Conservation (phyloP, 2,329 filamentous ascomycete genomes). For the Arthroderma sp. region DNA sequence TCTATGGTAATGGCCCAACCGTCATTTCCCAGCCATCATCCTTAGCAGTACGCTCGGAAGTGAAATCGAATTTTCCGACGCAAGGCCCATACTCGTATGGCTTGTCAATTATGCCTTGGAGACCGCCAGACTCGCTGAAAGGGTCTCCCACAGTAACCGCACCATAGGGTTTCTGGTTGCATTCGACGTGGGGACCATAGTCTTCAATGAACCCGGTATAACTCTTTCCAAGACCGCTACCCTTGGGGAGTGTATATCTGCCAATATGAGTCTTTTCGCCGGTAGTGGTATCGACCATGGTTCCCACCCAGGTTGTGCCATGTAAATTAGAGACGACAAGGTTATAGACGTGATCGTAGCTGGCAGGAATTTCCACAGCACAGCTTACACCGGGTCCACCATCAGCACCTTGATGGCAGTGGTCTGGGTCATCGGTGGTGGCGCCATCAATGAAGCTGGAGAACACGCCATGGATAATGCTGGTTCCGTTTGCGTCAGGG, state of each 20-base stretch:
- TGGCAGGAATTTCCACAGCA: too few relatives aligned
- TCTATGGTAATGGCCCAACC: too few relatives aligned
- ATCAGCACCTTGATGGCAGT: slow-evolving; percentile 19
- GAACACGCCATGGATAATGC: slow-evolving; percentile 20
- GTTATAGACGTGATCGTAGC: too few relatives aligned
- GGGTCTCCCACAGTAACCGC: not conserved
- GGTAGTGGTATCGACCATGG: slow-evolving; percentile 14
- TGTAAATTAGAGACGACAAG: slow-evolving; percentile 8
- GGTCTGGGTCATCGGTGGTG: slow-evolving; percentile 11
- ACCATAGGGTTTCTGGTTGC: not conserved
- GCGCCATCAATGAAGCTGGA: slow-evolving; percentile 19
- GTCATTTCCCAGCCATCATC: too few relatives aligned
- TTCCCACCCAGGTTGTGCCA: slow-evolving; percentile 17
- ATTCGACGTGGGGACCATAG: slow-evolving; percentile 7
- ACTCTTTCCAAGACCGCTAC: slow-evolving; percentile 10
- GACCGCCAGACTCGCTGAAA: not conserved
- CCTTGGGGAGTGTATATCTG: slow-evolving; percentile 16
- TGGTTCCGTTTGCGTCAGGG: slow-evolving; percentile 7
- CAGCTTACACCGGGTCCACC: slow-evolving; percentile 11
- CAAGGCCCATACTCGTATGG: not conserved
- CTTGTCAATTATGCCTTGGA: not conserved
- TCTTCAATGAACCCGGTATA: slow-evolving; percentile 16
- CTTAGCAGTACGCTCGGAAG: too few relatives aligned
- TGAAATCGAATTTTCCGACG: not conserved
- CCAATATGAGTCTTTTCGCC: slow-evolving; percentile 16